phyloP scores from a whole-genome alignment of 805 yeast genomes.

The Lipomyces japonicus region DNA sequence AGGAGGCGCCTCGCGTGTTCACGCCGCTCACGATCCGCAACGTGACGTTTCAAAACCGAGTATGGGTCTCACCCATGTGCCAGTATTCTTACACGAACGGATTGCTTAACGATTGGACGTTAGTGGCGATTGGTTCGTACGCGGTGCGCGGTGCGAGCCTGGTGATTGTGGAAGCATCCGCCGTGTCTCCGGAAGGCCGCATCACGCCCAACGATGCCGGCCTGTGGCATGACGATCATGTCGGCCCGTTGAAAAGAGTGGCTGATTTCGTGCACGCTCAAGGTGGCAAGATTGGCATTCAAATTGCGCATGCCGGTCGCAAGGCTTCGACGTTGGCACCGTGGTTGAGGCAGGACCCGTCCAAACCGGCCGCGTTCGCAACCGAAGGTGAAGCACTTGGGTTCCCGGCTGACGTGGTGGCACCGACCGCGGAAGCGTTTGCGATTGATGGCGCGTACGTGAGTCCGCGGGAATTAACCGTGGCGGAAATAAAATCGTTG shows the following conservation, averaged over 20 bases:
- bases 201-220: constrained; percentile 49
- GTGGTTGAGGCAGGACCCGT: no score
- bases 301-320: constrained; percentile 56
- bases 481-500: constrained; percentile 41
- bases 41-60: constrained; percentile 47
- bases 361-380: constrained; percentile 18
- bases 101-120: constrained; percentile 46
- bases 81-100: constrained; percentile 47
- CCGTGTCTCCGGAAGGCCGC: constrained; percentile 44
- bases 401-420: constrained; percentile 41
- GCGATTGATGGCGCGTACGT: constrained; percentile 32
- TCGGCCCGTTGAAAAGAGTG: constrained; percentile 41
- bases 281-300: constrained; percentile 47
- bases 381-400: constrained; percentile 25
- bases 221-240: constrained; percentile 50
- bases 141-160: constrained; percentile 51
- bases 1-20: constrained; percentile 42
- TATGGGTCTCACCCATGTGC: constrained; percentile 44
- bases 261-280: constrained; percentile 45
- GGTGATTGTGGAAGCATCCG: constrained; percentile 46
- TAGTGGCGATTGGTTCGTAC: constrained; percentile 48
- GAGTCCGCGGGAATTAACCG: constrained; percentile 43
- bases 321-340: constrained; percentile 42
- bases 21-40: constrained; percentile 44
- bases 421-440: constrained; percentile 45